phyloP scores from a whole-genome alignment of 306 rosid genomes.

The Cucumis sativus region Cucumber_9930_V3 NC_026660.2:23191501-23192000 shows the following conservation, averaged over 20 bases:
- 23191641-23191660: slow-evolving; percentile 97
- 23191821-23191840: neutral
- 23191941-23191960: slow-evolving; percentile 52
- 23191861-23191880: slow-evolving; percentile 61
- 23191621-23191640: slow-evolving; percentile 90
- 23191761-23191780: neutral
- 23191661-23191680: slow-evolving; percentile 64
- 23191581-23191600: slow-evolving; percentile 77
- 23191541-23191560: slow-evolving; percentile 54
- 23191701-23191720: slow-evolving; percentile 73
- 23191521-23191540: too few species aligned
- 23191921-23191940: slow-evolving; percentile 50
- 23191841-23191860: slow-evolving; percentile 57
- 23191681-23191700: slow-evolving; percentile 57
- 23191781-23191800: too few species aligned
- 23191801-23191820: too few species aligned
- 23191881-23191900: slow-evolving; percentile 62
- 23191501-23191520: too few species aligned
- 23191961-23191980: slow-evolving; percentile 77
- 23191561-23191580: slow-evolving; percentile 52
- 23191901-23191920: slow-evolving; percentile 77
- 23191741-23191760: too few species aligned
- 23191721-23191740: slow-evolving; percentile 51
- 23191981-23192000: slow-evolving; percentile 87
- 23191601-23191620: slow-evolving; percentile 50